Percentiles rank a stretch among this genome's conserved stretches.
Conservation (phyloP, 352 stramenopile genomes). For the Globisporangium rhizosaccharum region DNA sequence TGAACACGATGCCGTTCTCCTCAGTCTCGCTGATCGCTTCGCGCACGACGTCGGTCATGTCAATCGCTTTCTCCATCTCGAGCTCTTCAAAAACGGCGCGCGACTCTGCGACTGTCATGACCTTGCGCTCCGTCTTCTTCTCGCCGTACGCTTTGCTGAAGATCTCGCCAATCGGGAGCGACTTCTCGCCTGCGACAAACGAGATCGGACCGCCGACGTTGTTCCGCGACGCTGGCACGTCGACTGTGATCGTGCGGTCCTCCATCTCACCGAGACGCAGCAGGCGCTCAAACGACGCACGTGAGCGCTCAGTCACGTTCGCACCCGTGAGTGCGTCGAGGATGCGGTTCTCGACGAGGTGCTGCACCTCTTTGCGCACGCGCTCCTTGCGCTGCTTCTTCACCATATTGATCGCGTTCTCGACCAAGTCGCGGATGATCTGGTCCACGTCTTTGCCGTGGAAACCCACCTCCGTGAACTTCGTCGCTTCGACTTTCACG, state of each 20-base stretch:
- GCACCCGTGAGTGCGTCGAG: conserved; percentile 92
- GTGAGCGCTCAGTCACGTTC: conserved; percentile 73
- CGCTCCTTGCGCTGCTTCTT: conserved; percentile 94
- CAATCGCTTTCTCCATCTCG: conserved; percentile 93
- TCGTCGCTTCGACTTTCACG: conserved; percentile 98
- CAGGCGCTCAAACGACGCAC: conserved; percentile 91
- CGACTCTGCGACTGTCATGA: conserved; percentile 93
- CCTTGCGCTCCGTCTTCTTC: conserved; percentile 89
- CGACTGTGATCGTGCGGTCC: conserved; percentile 73
- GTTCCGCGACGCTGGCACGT: conserved; percentile 60
- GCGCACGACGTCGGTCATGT: conserved; percentile 86
- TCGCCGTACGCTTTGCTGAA: conserved; percentile 69
- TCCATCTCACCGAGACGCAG: conserved; percentile 80
- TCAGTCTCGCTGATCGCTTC: conserved; percentile 91
- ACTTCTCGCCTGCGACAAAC: conserved; percentile 67
- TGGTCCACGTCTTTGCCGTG: conserved; percentile 98
- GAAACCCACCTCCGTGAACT: conserved; percentile 99
- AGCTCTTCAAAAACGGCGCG: conserved; percentile 93
- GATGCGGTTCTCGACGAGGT: conserved; percentile 93
- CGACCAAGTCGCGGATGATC: conserved; percentile 99
- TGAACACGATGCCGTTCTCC: conserved; percentile 99
- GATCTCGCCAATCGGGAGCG: conserved; percentile 61
- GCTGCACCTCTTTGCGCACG: conserved; percentile 89
- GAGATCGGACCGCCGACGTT: conserved; percentile 49
- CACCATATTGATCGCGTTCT: conserved; percentile 95